Conservation (phyloP, 805 yeast genomes). For the Yarrowia keelungensis region DNA sequence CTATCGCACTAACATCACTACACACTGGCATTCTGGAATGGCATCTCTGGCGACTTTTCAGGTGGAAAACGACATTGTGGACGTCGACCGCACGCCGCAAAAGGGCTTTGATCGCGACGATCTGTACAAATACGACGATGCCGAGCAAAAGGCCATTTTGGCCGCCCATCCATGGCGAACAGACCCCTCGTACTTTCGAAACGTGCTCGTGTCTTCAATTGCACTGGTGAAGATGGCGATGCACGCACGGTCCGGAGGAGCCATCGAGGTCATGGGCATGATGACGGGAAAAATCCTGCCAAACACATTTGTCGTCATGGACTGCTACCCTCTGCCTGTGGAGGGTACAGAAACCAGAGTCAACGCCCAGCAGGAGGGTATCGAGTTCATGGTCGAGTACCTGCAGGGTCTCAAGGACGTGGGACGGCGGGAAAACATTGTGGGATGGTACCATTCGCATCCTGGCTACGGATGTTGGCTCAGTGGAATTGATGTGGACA, state of each 20-base stretch:
- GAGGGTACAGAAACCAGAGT: slow-evolving; percentile 97
- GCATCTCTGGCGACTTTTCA: slow-evolving; percentile 43
- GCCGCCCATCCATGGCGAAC: slow-evolving; percentile 51
- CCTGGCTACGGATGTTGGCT: slow-evolving; percentile 98
- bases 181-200: slow-evolving; percentile 66
- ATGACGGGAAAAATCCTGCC: slow-evolving; percentile 75
- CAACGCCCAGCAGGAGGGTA: slow-evolving; percentile 91
- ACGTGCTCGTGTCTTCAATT: slow-evolving; percentile 70
- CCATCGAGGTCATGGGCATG: slow-evolving; percentile 95
- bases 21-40: background rate
- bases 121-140: slow-evolving; percentile 47
- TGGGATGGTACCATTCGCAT: slow-evolving; percentile 98
- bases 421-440: slow-evolving; percentile 70
- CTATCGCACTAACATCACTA: background rate
- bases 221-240: slow-evolving; percentile 77
- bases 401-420: slow-evolving; percentile 61
- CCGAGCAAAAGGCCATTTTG: slow-evolving; percentile 46
- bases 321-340: slow-evolving; percentile 86
- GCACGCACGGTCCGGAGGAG: slow-evolving; percentile 84
- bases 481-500: slow-evolving; percentile 89
- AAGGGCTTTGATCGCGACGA: slow-evolving; percentile 40
- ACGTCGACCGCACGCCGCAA: slow-evolving; percentile 38
- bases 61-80: slow-evolving; percentile 46
- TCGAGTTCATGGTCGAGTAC: slow-evolving; percentile 92
- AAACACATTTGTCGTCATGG: slow-evolving; percentile 63